Percentiles rank a stretch among this genome's conserved stretches.
Evolutionary conservation across 176 grass and related monocot species (phyloP).

Genomic region (Triticum dicoccoides): DNA sequence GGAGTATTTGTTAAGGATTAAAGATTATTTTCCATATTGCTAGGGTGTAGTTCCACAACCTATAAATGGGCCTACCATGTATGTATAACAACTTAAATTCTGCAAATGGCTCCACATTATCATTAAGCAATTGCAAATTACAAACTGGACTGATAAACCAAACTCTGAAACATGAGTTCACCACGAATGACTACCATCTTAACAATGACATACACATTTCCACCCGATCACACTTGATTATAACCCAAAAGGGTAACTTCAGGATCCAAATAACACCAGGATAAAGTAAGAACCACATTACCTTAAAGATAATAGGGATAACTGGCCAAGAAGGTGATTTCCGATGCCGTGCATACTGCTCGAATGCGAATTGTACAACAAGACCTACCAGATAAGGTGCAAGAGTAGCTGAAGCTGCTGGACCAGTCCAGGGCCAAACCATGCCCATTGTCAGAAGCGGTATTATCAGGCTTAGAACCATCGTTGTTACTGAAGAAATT

Average conservation of each 20-base stretch:
- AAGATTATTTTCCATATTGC: not conserved
- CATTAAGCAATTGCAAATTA: not conserved
- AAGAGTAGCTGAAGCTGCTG: conserved; percentile 93
- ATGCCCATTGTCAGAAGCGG: conserved; percentile 95
- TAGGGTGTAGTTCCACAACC: not conserved
- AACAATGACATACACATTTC: conserved; percentile 17
- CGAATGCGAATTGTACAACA: conserved; percentile 91
- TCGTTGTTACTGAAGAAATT: conserved; percentile 86
- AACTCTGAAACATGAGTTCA: not conserved
- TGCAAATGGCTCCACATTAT: not conserved
- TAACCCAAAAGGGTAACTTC: conserved; percentile 5
- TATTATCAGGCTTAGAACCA: conserved; percentile 85
- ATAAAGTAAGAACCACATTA: conserved; percentile 30
- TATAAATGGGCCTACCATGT: not conserved
- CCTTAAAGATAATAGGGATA: conserved; percentile 96
- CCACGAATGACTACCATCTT: not conserved
- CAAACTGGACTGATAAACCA: not conserved
- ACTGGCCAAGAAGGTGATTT: conserved; percentile 91
- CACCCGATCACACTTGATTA: not conserved
- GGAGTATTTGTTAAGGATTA: not conserved
- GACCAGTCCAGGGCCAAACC: conserved; percentile 98
- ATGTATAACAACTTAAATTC: not conserved
- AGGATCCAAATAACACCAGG: not conserved
- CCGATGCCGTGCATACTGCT: conserved; percentile 70
- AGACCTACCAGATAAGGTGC: conserved; percentile 92